Evolutionary conservation across 1,139 yeast genomes (phyloP), one percentile per base, ranked within the genome.

Genomic region (Kodamaea sp.): DNA sequence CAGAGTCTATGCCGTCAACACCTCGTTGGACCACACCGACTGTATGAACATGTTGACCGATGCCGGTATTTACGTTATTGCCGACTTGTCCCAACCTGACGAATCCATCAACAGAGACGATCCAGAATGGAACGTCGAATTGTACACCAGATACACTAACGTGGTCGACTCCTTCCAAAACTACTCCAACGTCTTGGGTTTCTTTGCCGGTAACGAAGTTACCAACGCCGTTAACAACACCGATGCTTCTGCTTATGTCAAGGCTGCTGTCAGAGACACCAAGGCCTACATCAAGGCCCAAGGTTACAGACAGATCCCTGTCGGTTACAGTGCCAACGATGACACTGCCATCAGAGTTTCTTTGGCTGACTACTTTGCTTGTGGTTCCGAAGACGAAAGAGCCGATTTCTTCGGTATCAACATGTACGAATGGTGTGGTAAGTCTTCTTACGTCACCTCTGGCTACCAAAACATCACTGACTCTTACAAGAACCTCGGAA

Each of bases 361-460:
- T 26, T 74, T 84, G 46, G 95, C 95, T 35, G 81, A 82, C 57
- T 88, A 85, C 70, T 83, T 88, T 61, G 78, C 86, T 55, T 87
- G 96, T 66, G 92, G 92, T 60, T 77, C 71, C 41, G 63, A 60
- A 15, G 52, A 47, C 12, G 80, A 61, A 29, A 73, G 74, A 48
- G 94, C 94, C 37, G 96, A 89, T 63, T 87, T 89, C 70, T 88
- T 85, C 60, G 96, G 96, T 69, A 81, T 88, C 55, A 89, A 89
- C 77, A 85, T 85, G 88, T 89, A 89, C 72, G 94, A 85, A 69
- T 89, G 96, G 96, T 89, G 97, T 74, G 96, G 96, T 47, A 51
- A 63, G 28, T 78, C 92, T 18, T 59, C 78, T 38, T 88, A 71
- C 68, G 44, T 61, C 31, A 44, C 57, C 11, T 85, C 95, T 30